Percentiles rank a stretch among this genome's conserved stretches.
phyloP scores from a whole-genome alignment of 2,329 filamentous ascomycete genomes.

The Rhexocercosporidium sp. region DNA sequence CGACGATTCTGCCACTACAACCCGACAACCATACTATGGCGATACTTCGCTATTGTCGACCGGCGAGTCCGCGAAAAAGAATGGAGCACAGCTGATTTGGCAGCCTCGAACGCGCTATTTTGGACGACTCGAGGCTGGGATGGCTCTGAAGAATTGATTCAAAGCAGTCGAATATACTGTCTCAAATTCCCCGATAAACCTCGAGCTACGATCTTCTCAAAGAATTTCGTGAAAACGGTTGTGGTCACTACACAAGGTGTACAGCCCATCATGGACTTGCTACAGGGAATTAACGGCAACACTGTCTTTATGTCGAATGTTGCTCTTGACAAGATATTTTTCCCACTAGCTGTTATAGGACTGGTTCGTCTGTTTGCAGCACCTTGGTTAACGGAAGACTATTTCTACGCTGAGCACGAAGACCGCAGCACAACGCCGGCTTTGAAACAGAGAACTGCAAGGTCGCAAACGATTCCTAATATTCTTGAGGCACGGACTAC shows the following conservation, averaged over 20 bases:
- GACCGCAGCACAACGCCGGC: background rate
- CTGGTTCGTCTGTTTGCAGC: conserved; percentile 19
- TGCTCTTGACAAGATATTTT: conserved; percentile 23
- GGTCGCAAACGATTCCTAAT: too few relatives aligned
- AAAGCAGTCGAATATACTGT: conserved; percentile 21
- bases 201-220: conserved; percentile 16
- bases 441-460: background rate
- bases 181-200: conserved; percentile 9
- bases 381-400: conserved; percentile 23
- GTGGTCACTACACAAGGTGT: conserved; percentile 37
- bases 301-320: background rate
- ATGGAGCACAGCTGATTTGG: conserved; percentile 41
- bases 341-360: conserved; percentile 21
- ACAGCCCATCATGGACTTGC: conserved; percentile 5
- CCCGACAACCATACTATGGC: conserved; percentile 47
- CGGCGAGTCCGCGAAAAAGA: conserved; percentile 41
- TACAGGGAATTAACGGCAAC: background rate
- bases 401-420: conserved; percentile 1
- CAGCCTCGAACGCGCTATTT: conserved; percentile 44
- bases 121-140: conserved; percentile 45
- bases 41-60: conserved; percentile 44
- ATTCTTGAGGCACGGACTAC: too few relatives aligned
- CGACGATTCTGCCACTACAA: conserved; percentile 43
- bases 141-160: conserved; percentile 43
- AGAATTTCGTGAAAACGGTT: conserved; percentile 24